Conservation (phyloP, 176 grass and related monocot genomes). For the Oryza punctata region DNA sequence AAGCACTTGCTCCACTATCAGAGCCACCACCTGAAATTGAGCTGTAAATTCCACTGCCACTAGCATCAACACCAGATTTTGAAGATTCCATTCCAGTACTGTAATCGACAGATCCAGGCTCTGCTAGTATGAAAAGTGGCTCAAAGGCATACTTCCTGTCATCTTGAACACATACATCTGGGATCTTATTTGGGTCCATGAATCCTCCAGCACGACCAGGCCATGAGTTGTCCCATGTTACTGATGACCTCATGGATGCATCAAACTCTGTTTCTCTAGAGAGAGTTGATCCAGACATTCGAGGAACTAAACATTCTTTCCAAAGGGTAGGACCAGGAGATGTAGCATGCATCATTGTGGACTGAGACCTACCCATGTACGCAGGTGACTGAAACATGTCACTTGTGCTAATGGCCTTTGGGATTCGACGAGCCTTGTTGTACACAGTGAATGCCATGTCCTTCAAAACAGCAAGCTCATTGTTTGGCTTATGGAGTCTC, state of each 20-base stretch:
- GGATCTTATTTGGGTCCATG: slow-evolving; percentile 57
- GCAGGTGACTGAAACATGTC: slow-evolving; percentile 80
- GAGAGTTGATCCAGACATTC: slow-evolving; percentile 72
- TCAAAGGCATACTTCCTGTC: slow-evolving; percentile 93
- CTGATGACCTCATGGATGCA: slow-evolving; percentile 67
- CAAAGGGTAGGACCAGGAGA: slow-evolving; percentile 81
- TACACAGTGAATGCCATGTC: slow-evolving; percentile 98
- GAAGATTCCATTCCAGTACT: slow-evolving; percentile 52
- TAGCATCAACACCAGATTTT: slow-evolving; percentile 69
- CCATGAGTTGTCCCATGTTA: slow-evolving; percentile 86
- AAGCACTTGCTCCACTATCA: slow-evolving; percentile 56
- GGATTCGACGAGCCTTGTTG: slow-evolving; percentile 84
- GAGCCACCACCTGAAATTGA: slow-evolving; percentile 42
- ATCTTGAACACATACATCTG: slow-evolving; percentile 74
- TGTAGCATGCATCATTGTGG: slow-evolving; percentile 78
- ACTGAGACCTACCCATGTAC: slow-evolving; percentile 72
- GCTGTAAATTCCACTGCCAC: slow-evolving; percentile 50
- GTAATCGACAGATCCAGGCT: slow-evolving; percentile 80
- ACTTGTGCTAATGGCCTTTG: slow-evolving; percentile 48
- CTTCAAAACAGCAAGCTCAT: slow-evolving; percentile 88
- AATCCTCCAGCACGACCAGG: slow-evolving; percentile 65
- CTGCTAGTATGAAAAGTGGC: slow-evolving; percentile 87
- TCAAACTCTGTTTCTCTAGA: slow-evolving; percentile 89
- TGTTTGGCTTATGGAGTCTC: slow-evolving; percentile 70
- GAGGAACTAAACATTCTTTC: slow-evolving; percentile 86